These are phyloP conservation scores for Xylariaceae sp. DNA, from an alignment of 2,329 filamentous ascomycete species.

Conservation along the genomic window DNA sequence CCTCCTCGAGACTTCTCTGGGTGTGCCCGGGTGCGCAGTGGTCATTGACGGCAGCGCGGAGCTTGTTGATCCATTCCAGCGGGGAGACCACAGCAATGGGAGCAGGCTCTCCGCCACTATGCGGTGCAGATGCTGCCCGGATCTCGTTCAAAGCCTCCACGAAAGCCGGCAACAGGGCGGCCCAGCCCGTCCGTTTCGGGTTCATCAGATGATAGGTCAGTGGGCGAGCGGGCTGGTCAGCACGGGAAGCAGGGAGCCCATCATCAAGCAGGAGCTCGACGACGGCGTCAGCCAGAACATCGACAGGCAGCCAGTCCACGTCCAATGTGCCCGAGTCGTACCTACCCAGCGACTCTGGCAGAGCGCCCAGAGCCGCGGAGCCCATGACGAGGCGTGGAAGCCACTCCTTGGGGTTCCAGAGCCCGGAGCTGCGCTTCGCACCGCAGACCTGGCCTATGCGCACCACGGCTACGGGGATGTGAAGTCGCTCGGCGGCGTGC, in stretches of 20 bases:
- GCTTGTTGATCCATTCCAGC: conserved; percentile 4
- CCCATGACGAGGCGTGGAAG: conserved; percentile 7
- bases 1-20: neutral
- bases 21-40: neutral
- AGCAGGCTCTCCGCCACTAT: neutral
- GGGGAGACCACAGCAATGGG: conserved; percentile 1
- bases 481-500: neutral
- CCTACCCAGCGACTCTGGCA: conserved; percentile 6
- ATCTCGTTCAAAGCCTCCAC: neutral
- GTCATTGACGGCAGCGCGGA: conserved; percentile 2
- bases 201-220: conserved; percentile 6
- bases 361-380: conserved; percentile 4
- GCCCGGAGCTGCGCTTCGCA: conserved; percentile 3
- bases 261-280: conserved; percentile 2
- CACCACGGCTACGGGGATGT: conserved; percentile 2
- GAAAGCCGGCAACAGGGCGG: neutral
- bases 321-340: conserved; percentile 1
- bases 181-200: neutral
- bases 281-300: conserved; percentile 4
- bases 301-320: conserved; percentile 6
- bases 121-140: neutral
- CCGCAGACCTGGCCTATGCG: conserved; percentile 7
- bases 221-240: neutral
- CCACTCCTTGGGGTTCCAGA: conserved; percentile 8
- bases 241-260: neutral